Evolutionary conservation across 2,329 filamentous ascomycete species (phyloP).

Genomic region (Colletotrichum sp.): DNA sequence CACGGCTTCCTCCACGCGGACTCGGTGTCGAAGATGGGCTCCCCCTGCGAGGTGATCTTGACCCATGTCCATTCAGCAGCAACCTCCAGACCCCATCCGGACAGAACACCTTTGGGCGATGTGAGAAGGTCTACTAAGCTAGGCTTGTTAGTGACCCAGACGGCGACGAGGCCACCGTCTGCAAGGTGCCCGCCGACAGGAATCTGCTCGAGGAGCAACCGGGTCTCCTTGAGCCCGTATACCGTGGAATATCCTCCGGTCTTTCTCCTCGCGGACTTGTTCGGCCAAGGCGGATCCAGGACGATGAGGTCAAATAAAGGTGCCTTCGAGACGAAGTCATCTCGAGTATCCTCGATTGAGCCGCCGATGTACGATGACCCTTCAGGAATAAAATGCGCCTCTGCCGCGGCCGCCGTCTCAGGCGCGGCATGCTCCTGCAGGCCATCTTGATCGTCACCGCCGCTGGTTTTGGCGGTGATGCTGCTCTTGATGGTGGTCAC

Average conservation of each 20-base stretch:
- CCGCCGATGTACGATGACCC: conserved; percentile 52
- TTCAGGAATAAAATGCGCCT: conserved; percentile 41
- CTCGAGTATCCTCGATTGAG: conserved; percentile 45
- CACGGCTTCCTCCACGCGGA: conserved; percentile 76
- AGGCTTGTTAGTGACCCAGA: conserved; percentile 81
- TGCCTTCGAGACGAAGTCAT: conserved; percentile 44
- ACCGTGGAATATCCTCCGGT: conserved; percentile 54
- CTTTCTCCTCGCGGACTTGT: conserved; percentile 72
- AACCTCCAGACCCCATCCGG: conserved; percentile 68
- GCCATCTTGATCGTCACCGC: not conserved
- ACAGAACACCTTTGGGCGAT: conserved; percentile 62
- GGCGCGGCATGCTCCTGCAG: not conserved
- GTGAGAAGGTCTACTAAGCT: conserved; percentile 61
- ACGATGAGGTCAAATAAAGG: conserved; percentile 70
- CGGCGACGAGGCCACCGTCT: conserved; percentile 62
- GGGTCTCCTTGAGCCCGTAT: conserved; percentile 49
- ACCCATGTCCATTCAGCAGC: conserved; percentile 80
- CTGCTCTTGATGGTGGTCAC: conserved; percentile 21
- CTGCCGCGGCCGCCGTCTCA: not conserved
- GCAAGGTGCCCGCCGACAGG: conserved; percentile 62
- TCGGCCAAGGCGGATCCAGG: conserved; percentile 83
- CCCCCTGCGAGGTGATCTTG: conserved; percentile 70
- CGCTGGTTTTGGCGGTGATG: not conserved
- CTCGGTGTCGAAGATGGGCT: conserved; percentile 66
- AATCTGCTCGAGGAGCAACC: conserved; percentile 54